These are phyloP conservation scores for Myriosclerotinia curreyana DNA, from an alignment of 2,329 filamentous ascomycete genomes.

Conservation along the genomic window DNA sequence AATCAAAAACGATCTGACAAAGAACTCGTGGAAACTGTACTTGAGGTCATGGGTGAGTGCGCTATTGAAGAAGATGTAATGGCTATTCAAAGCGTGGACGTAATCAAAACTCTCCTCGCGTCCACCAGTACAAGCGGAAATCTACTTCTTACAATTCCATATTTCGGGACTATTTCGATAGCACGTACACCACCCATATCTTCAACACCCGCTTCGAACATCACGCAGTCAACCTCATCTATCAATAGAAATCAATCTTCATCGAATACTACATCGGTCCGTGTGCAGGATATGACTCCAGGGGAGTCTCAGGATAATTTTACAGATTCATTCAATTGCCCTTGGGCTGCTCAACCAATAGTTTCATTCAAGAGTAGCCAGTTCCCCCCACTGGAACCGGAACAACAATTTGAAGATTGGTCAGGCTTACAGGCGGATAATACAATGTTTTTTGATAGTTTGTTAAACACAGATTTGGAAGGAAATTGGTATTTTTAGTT, in stretches of 20 bases:
- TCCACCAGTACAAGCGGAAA: slow-evolving; percentile 27
- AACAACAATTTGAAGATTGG: slow-evolving; percentile 31
- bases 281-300: not conserved
- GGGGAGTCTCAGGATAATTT: not conserved
- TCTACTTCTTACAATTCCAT: slow-evolving; percentile 38
- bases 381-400: slow-evolving; percentile 26
- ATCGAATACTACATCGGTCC: not conserved
- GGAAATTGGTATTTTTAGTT: slow-evolving; percentile 36
- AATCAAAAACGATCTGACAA: slow-evolving; percentile 30
- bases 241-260: not conserved
- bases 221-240: not conserved
- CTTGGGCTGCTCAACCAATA: slow-evolving; percentile 22
- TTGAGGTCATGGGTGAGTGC: slow-evolving; percentile 31
- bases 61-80: slow-evolving; percentile 28
- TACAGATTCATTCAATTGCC: not conserved
- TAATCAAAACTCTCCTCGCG: slow-evolving; percentile 36
- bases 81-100: slow-evolving; percentile 34
- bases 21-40: slow-evolving; percentile 30
- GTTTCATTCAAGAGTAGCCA: slow-evolving; percentile 34
- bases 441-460: slow-evolving; percentile 37
- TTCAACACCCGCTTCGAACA: not conserved
- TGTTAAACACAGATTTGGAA: slow-evolving; percentile 37
- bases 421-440: slow-evolving; percentile 32
- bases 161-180: slow-evolving; percentile 38
- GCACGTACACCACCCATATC: slow-evolving; percentile 19